Percentiles rank a stretch among this genome's conserved stretches.
These are phyloP conservation scores for Saccharomycopsis malanga DNA, from an alignment of 805 yeast species.

Conservation along the genomic window DNA sequence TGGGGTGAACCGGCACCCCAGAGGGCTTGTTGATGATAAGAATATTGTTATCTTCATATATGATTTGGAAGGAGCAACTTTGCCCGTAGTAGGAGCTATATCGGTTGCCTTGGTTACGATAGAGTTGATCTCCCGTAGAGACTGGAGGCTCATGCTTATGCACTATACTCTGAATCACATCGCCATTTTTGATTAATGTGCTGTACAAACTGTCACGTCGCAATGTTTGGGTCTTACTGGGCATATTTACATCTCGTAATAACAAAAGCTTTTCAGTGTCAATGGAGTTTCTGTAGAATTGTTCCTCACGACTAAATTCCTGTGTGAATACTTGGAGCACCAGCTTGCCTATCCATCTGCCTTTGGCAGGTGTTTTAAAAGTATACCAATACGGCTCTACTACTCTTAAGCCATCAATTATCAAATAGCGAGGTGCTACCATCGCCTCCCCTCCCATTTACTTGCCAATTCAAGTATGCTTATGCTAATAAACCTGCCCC, in stretches of 20 bases:
- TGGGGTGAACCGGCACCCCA: conserved; percentile 94
- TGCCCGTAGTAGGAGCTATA: conserved; percentile 3
- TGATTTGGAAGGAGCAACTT: conserved; percentile 31
- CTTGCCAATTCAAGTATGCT: no score
- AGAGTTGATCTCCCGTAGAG: conserved; percentile 12
- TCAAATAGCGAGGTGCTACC: conserved; percentile 6
- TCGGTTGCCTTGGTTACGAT: background rate
- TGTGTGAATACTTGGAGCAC: conserved; percentile 29
- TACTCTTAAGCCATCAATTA: conserved; percentile 27
- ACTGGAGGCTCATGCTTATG: conserved; percentile 21
- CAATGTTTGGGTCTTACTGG: background rate
- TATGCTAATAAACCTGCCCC: no score
- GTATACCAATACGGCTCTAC: conserved; percentile 32
- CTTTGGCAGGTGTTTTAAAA: conserved; percentile 29
- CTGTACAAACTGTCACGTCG: background rate
- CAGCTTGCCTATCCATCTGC: conserved; percentile 31
- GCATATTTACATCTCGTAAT: conserved; percentile 1
- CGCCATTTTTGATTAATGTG: conserved; percentile 6
- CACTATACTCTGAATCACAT: conserved; percentile 4
- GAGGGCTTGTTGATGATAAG: conserved; percentile 89
- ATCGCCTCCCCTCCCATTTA: no score
- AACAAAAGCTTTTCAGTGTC: background rate
- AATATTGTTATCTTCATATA: conserved; percentile 66
- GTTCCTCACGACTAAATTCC: conserved; percentile 27
- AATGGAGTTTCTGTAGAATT: background rate